Conservation (phyloP, 495 filamentous ascomycete species). For the Penicillium verhagenii region DNA sequence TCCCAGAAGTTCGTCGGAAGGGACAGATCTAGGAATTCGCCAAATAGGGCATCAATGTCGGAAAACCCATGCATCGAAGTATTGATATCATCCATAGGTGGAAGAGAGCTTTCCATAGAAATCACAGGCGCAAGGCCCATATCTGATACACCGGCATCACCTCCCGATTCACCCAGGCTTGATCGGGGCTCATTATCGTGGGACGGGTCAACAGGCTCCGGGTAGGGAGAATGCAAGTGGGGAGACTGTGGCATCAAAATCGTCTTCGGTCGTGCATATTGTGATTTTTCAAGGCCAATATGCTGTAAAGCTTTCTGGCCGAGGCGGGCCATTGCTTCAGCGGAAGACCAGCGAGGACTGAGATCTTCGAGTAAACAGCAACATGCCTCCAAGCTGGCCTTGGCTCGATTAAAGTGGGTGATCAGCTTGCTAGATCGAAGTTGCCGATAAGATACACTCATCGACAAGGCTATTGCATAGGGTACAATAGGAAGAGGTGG, state of each 20-base stretch:
- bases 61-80: slow-evolving; percentile 27
- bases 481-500: slow-evolving; percentile 64
- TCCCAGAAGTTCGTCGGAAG: slow-evolving; percentile 46
- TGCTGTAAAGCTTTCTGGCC: slow-evolving; percentile 43
- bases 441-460: slow-evolving; percentile 70
- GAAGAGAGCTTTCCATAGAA: slow-evolving; percentile 1
- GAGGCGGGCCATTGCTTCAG: slow-evolving; percentile 59
- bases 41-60: slow-evolving; percentile 43
- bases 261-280: not conserved
- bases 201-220: not conserved
- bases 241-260: not conserved
- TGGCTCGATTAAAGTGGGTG: slow-evolving; percentile 61
- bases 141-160: not conserved
- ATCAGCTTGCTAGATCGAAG: slow-evolving; percentile 64
- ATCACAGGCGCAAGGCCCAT: not conserved
- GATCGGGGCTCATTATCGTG: not conserved
- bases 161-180: not conserved
- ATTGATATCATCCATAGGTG: slow-evolving; percentile 8
- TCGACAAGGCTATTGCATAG: slow-evolving; percentile 63
- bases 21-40: slow-evolving; percentile 41
- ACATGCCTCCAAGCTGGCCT: slow-evolving; percentile 57
- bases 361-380: slow-evolving; percentile 55
- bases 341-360: slow-evolving; percentile 60
- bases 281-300: slow-evolving; percentile 16
- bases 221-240: not conserved